phyloP scores from a whole-genome alignment of 441 rosid species.

The Populus tomentosa region DNA sequence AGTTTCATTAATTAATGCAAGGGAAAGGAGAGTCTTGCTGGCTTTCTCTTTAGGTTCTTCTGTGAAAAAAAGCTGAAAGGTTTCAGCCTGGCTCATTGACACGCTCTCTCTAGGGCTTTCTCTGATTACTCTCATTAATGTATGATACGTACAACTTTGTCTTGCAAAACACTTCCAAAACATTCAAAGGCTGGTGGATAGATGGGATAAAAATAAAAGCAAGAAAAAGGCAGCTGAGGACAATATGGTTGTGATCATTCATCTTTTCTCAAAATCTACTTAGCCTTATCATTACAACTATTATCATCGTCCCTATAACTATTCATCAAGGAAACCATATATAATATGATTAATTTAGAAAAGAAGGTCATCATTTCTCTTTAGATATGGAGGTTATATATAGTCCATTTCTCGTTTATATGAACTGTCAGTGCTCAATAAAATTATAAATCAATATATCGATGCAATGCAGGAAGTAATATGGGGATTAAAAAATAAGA shows the following conservation, averaged over 20 bases:
- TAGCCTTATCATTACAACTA: constrained; percentile 19
- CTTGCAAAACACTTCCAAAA: constrained; percentile 13
- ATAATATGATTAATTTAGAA: constrained; percentile 24
- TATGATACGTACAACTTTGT: constrained; percentile 24
- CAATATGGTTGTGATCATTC: constrained; percentile 10
- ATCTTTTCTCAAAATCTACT: constrained; percentile 22
- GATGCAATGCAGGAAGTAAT: not conserved
- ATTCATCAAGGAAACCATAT: constrained; percentile 25
- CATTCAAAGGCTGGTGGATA: constrained; percentile 1
- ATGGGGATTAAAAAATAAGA: constrained; percentile 5
- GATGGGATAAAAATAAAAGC: not conserved
- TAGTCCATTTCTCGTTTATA: constrained; percentile 28
- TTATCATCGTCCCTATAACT: constrained; percentile 29
- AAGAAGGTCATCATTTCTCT: constrained; percentile 28
- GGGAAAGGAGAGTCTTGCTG: constrained; percentile 12
- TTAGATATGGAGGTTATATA: constrained; percentile 25
- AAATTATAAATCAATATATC: not conserved
- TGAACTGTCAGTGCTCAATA: constrained; percentile 24
- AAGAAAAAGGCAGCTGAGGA: constrained; percentile 12
- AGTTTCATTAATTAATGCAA: constrained; percentile 36
- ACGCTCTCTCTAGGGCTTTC: constrained; percentile 36
- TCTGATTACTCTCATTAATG: constrained; percentile 37
- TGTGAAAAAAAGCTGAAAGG: constrained; percentile 22
- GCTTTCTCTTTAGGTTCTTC: constrained; percentile 21
- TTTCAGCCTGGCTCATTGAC: constrained; percentile 22